Percentiles rank a stretch among this genome's conserved stretches.
These are phyloP conservation scores for Escallonia herrerae DNA, from an alignment of 129 eudicot genomes.

Conservation along the genomic window DNA sequence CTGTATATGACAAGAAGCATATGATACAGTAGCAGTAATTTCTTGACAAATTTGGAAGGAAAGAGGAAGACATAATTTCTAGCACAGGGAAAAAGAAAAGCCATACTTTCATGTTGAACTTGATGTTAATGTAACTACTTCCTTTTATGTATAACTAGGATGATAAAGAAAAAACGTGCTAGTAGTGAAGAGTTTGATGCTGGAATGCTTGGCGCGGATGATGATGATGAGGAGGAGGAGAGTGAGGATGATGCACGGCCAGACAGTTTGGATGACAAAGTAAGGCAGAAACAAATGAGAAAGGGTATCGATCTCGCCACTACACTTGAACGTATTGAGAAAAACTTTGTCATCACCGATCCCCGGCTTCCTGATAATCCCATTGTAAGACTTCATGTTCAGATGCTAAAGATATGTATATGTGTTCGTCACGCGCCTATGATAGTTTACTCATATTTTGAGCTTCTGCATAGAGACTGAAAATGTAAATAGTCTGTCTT, in stretches of 20 bases:
- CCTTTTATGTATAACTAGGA: slow-evolving; percentile 18
- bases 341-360: slow-evolving; percentile 97
- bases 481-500: neutral
- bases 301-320: slow-evolving; percentile 99
- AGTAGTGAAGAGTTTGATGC: slow-evolving; percentile 36
- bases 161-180: slow-evolving; percentile 60
- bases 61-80: too few species aligned
- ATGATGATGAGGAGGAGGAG: slow-evolving; percentile 20
- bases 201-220: slow-evolving; percentile 7
- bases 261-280: slow-evolving; percentile 88
- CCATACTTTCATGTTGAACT: too few species aligned
- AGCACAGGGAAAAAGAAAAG: too few species aligned
- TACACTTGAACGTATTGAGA: slow-evolving; percentile 97
- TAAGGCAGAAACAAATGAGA: slow-evolving; percentile 84
- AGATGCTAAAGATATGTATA: too few species aligned
- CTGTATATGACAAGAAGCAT: too few species aligned
- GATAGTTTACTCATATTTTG: neutral
- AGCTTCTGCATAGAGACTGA: neutral
- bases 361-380: slow-evolving; percentile 99
- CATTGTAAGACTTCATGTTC: slow-evolving; percentile 52
- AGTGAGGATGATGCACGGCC: slow-evolving; percentile 50
- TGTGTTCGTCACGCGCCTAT: neutral
- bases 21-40: too few species aligned
- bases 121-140: too few species aligned
- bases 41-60: too few species aligned